Evolutionary conservation across 208 protist species (phyloP).

Genomic region (Trichomonas tenax): DNA sequence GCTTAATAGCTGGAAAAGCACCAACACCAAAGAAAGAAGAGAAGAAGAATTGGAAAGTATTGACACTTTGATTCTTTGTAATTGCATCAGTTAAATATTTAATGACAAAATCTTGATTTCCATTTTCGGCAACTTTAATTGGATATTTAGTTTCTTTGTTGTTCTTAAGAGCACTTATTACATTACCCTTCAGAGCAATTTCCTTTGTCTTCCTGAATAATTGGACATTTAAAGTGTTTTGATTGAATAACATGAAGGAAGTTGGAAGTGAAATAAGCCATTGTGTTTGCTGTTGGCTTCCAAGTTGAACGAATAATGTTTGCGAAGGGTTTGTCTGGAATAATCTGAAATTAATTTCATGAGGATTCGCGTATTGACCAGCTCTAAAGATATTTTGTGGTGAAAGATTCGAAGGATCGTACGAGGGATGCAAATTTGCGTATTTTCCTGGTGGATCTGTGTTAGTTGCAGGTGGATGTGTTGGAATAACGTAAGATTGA

Average conservation of each 20-base stretch:
- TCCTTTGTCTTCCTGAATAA: not conserved
- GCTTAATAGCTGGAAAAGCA: not conserved
- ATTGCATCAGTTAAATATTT: not conserved
- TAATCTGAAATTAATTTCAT: not conserved
- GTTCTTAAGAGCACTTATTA: not conserved
- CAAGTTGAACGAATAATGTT: not conserved
- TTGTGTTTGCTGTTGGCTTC: not conserved
- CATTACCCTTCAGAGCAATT: not conserved
- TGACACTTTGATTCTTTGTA: not conserved
- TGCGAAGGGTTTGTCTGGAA: not conserved
- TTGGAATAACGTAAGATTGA: not conserved
- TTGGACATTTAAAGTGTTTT: not conserved
- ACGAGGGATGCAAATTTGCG: not conserved
- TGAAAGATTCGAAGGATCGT: not conserved
- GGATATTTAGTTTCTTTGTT: not conserved
- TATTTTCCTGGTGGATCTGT: not conserved
- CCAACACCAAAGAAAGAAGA: not conserved
- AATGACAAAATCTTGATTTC: not conserved
- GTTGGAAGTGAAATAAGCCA: not conserved
- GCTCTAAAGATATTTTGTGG: not conserved
- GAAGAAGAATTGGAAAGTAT: not conserved
- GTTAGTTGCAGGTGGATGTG: not conserved
- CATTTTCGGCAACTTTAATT: not conserved
- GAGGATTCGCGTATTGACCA: not conserved
- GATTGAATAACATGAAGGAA: not conserved